Base-by-base conservation (phyloP, 2,329 filamentous ascomycete species). In the Trichophyton schoenleinii region DNA sequence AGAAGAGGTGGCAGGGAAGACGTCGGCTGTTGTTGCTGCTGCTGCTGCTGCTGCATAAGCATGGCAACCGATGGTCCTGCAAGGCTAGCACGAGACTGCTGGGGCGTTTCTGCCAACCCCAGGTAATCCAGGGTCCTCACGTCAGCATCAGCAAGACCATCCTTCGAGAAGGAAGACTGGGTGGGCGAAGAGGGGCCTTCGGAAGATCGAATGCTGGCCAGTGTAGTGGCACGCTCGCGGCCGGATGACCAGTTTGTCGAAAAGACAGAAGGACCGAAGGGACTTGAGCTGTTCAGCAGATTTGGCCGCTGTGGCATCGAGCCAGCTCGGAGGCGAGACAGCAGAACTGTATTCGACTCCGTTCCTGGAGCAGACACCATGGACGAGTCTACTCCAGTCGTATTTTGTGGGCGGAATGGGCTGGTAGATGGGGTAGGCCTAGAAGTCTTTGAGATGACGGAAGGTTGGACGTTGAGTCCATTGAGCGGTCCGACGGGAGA, bases 91-190 rank as follows among this genome's bases (percentile, higher is more conserved):
- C 86, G 83, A 63, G 84, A 79, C 60, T 89, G 87, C 71, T 95
- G 90, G 20, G 94, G 92, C 15, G 91, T 95, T 73, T 97, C 94
- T 36, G 91, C 92, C 58, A 99, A 82, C 57, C 94, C 94, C 63
- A 99, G 83, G 71, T 99, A 99, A 73, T 99, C 94, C 67, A 99
- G 78, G 1, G 94, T 99, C 70, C 89, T 88, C 67, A 96, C 90
- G 71, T 96, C 91, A 34, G 86, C 89, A 70, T 97, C 92, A 18
- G 85, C 87, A 53, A 87, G 83, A 34, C 89, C 91, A 69, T 96
- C 91, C 66, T 87, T 85, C 9, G 90, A 95, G 70, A 92, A 92
- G 1, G 88, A 85, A 6, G 90, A 95, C 68, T 91, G 88, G 13
- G 88, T 84, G 1, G 92, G 92, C 13, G 92, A 97, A 65, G 87